Conservation (phyloP, 164 flowering plant genomes). For the Piper longum region DNA sequence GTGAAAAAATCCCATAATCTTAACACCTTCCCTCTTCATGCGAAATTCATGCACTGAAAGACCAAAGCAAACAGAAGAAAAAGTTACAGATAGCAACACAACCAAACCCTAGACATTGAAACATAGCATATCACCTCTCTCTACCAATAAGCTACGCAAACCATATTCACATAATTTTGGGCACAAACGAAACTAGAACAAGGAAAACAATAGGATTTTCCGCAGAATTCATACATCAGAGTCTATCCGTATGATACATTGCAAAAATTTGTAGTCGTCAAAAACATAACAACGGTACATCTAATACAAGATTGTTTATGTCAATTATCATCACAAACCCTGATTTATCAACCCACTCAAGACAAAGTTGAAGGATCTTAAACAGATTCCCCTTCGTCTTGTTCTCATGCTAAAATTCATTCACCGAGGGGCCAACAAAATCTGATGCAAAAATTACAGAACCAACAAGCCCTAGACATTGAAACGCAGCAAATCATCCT, state of each 20-base stretch:
- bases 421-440: constrained; percentile 55
- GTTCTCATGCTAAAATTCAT: constrained; percentile 72
- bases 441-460: constrained; percentile 38
- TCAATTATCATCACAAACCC: constrained; percentile 25
- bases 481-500: not conserved
- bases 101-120: constrained; percentile 2
- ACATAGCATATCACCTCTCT: not conserved
- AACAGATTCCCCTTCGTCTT: constrained; percentile 75
- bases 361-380: constrained; percentile 67
- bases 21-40: constrained; percentile 69
- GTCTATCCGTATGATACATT: too few relatives aligned
- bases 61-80: constrained; percentile 68
- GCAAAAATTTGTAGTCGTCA: too few relatives aligned
- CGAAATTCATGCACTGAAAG: constrained; percentile 60
- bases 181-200: too few relatives aligned
- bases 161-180: too few relatives aligned
- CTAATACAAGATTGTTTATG: too few relatives aligned
- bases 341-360: constrained; percentile 67
- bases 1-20: constrained; percentile 70
- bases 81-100: not conserved
- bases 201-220: too few relatives aligned
- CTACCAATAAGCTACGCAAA: too few relatives aligned
- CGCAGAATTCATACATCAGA: too few relatives aligned
- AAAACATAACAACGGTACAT: too few relatives aligned
- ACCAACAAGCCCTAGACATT: constrained; percentile 2